phyloP scores from a whole-genome alignment of 352 stramenopile species.

The Phytopythium montanum region DNA sequence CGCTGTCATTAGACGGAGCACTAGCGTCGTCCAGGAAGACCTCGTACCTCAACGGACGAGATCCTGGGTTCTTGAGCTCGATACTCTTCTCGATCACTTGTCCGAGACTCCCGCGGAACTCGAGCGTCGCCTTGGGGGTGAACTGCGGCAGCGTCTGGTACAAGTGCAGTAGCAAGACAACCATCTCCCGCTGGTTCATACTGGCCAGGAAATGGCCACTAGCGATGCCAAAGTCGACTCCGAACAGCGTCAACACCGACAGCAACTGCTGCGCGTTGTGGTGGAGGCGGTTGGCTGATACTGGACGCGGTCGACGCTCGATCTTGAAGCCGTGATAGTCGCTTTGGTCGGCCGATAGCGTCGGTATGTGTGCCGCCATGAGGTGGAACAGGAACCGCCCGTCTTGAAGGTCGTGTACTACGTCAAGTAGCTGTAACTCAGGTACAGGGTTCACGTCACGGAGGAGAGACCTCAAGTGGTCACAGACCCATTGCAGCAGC shows the following conservation, averaged over 20 bases:
- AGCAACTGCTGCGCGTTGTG: slow-evolving; percentile 60
- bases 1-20: background rate
- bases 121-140: slow-evolving; percentile 92
- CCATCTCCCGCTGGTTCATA: slow-evolving; percentile 65
- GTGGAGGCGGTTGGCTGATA: slow-evolving; percentile 31
- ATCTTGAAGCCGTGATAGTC: slow-evolving; percentile 73
- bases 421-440: slow-evolving; percentile 48
- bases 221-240: slow-evolving; percentile 78
- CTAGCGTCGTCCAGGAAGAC: slow-evolving; percentile 75
- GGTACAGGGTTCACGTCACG: slow-evolving; percentile 1
- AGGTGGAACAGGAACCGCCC: slow-evolving; percentile 83
- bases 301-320: slow-evolving; percentile 16
- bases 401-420: slow-evolving; percentile 62
- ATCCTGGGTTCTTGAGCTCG: slow-evolving; percentile 91
- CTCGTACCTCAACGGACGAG: slow-evolving; percentile 80
- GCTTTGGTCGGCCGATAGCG: slow-evolving; percentile 50
- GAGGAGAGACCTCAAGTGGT: slow-evolving; percentile 40
- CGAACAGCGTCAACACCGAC: slow-evolving; percentile 59
- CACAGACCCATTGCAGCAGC: slow-evolving; percentile 89
- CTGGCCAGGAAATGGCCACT: slow-evolving; percentile 38
- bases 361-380: slow-evolving; percentile 85
- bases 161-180: slow-evolving; percentile 89
- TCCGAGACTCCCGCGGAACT: slow-evolving; percentile 88
- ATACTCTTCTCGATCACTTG: slow-evolving; percentile 90
- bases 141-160: slow-evolving; percentile 90